Evolutionary conservation across 768 basidiomycete genomes (phyloP).

Genomic region (Auricularia sp.): DNA sequence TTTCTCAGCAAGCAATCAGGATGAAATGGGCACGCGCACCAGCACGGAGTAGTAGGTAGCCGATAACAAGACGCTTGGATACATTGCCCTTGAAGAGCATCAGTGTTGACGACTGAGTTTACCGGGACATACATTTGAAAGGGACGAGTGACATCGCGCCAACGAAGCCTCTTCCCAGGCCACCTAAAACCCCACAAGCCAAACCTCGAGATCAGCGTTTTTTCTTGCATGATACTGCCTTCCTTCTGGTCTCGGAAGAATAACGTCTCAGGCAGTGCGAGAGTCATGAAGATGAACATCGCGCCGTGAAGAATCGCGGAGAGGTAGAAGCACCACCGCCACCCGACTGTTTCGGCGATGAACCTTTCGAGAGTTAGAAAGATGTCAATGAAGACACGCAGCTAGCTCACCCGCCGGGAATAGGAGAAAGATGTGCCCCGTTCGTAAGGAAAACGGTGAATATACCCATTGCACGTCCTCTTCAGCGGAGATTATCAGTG

Average conservation of each 20-base stretch:
- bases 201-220: background rate
- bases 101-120: background rate
- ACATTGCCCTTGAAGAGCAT: constrained; percentile 26
- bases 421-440: constrained; percentile 32
- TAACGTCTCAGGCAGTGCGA: constrained; percentile 34
- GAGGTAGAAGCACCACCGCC: constrained; percentile 36
- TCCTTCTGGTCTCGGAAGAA: constrained; percentile 21
- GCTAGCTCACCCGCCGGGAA: constrained; percentile 18
- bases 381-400: background rate
- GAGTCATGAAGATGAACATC: constrained; percentile 26
- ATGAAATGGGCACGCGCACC: background rate
- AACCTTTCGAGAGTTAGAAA: constrained; percentile 15
- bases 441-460: constrained; percentile 33
- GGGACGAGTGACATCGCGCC: constrained; percentile 20
- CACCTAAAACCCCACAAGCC: constrained; percentile 10
- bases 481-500: background rate
- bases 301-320: constrained; percentile 32
- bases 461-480: constrained; percentile 35
- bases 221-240: constrained; percentile 8
- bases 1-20: background rate
- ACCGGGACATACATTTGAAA: constrained; percentile 4
- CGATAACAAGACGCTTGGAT: constrained; percentile 30
- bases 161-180: constrained; percentile 19
- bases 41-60: constrained; percentile 13
- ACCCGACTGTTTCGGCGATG: constrained; percentile 27